Evolutionary conservation across 2,329 filamentous ascomycete species (phyloP), one percentile per base, ranked within the genome.

Genomic region (Trichoderma citrinoviride): DNA sequence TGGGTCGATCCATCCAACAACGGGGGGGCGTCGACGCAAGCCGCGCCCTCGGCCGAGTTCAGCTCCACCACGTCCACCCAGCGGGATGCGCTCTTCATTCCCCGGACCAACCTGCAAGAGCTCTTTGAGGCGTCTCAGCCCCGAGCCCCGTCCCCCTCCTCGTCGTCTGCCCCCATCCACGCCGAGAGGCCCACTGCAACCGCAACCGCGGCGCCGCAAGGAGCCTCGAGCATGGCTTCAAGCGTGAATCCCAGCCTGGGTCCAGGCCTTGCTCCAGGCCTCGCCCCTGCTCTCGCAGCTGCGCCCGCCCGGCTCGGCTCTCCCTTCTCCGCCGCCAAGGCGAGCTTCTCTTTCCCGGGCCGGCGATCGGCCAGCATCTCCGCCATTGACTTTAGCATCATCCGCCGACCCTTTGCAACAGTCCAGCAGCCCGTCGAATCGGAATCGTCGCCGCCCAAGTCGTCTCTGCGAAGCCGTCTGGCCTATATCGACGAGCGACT

Each of bases 271-370:
- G 69, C 74, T 7, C 61, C 67, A 14, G 21, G 44, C 19, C n/a
- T 47, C 0, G 44, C 44, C 40, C 68, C 72, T 69, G 75, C 78
- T 7, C 71, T 73, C 1, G n/a, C 58, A 14, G 49, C 73, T 2
- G 76, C 76, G 1, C 81, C 80, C 46, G 77, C 80, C 15, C 81
- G 85, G 7, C 79, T 89, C 4, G 84, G 86, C 33, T 89, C 86
- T 5, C 86, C 86, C 0, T 88, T 89, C 67, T 77, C 80, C 7
- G 79, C 78, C 40, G 73, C 78, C 10, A 78, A 74, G 63, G 78
- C 82, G 14, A 86, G 83, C 73, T 81, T 85, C 70, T 88, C 86
- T 52, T 86, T 88, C 67, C 86, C 87, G n/a, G 85, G 83, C 65
- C 81, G 86, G 46, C 73, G 83, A 33, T 81, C 80, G 27, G 81